Evolutionary conservation across 805 yeast species (phyloP).

Genomic region (Starmerella bombicola): DNA sequence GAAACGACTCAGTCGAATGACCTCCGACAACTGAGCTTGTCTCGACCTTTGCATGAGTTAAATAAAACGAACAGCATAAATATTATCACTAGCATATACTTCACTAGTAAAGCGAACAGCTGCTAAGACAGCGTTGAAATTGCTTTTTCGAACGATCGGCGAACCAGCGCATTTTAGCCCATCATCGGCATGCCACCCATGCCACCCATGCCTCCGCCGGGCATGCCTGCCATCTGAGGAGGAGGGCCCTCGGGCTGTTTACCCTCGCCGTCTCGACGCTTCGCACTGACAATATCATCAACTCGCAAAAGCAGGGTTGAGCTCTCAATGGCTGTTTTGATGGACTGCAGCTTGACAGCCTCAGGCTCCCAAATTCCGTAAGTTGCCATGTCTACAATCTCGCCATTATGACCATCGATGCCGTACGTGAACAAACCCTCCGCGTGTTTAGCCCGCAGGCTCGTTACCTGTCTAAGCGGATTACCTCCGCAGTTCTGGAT

Average conservation of each 20-base stretch:
- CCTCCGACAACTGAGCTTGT: no score
- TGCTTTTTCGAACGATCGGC: no score
- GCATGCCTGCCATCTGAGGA: constrained; percentile 22
- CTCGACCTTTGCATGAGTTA: no score
- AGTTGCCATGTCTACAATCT: constrained; percentile 85
- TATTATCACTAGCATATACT: no score
- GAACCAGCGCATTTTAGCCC: no score
- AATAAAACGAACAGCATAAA: no score
- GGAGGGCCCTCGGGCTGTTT: constrained; percentile 16
- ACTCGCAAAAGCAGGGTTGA: constrained; percentile 90
- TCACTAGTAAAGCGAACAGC: no score
- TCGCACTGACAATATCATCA: constrained; percentile 96
- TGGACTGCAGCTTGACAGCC: constrained; percentile 90
- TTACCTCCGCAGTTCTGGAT: constrained; percentile 97
- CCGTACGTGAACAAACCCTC: constrained; percentile 78
- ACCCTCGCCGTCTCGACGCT: constrained; percentile 39
- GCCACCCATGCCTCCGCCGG: constrained; percentile 20
- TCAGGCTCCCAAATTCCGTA: constrained; percentile 99
- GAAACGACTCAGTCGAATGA: no score
- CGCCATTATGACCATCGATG: constrained; percentile 89
- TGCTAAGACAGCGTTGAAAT: no score
- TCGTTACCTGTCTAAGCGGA: constrained; percentile 79
- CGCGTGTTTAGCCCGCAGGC: constrained; percentile 92
- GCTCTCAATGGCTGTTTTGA: constrained; percentile 95
- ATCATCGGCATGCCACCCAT: no score